Evolutionary conservation across 495 filamentous ascomycete genomes (phyloP), one percentile per base, ranked within the genome.

Genomic region (Lasiosphaeris hirsuta): DNA sequence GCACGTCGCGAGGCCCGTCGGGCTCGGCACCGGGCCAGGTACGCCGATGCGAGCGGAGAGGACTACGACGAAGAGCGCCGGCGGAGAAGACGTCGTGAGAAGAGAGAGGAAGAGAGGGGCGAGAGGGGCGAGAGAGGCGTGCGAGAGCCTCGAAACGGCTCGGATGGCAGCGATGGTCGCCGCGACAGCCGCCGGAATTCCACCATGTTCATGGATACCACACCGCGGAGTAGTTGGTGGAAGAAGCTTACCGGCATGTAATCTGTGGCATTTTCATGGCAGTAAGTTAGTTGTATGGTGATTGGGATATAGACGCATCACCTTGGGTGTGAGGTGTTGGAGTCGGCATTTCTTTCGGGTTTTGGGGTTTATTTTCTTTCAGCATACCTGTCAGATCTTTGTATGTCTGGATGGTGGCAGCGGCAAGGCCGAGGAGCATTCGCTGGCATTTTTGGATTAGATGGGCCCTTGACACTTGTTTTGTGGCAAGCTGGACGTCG

Each of bases 211-310:
- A 72, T 69, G 63, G 75, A 76, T 50, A 54, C 67, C 36, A 77
- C 69, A 2, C 79, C 80, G 52, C 66, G 80, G 43, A 80, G 76
- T 60, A 81, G 79, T 55, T 80, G 81, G 71, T 84, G 78, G 77
- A 79, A 69, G 69, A 80, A 79, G 68, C 19, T 69, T 35, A 65
- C 64, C 33, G 61, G 66, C 23, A 58, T 35, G 41, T 55, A 47
- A 44, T 54, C 10, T 11, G 14, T 10, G 36, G 15, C 33, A 15
- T 5, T 39, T 10, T 17, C 18, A 19, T 10, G 50, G 3, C 43
- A 47, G 36, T 60, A 55, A 58, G 34, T 40, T 14, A 11, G 19
- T 47, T 46, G 47, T 37, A 46, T 30, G 53, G 51, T 35, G 23
- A 30, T 30, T 30, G 23, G 2, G 23, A 5, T 30, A 30, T 30